A percentile compares a stretch with the other conserved stretches of the same genome.
These are phyloP conservation scores for Perilla frutescens DNA, from an alignment of 257 asterid genomes.

Conservation along the genomic window DNA sequence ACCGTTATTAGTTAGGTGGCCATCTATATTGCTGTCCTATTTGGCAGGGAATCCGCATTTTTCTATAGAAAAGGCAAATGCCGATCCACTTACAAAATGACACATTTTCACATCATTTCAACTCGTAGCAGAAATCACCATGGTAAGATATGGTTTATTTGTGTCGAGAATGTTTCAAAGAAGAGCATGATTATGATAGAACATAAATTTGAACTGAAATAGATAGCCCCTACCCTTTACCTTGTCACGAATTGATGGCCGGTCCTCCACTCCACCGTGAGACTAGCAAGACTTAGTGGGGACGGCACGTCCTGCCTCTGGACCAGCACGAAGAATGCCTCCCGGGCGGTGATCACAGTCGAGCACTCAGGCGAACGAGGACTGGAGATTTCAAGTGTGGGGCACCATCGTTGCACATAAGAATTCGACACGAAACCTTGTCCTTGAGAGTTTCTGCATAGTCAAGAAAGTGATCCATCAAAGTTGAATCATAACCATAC, in stretches of 20 bases:
- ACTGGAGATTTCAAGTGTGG: slow-evolving; percentile 17
- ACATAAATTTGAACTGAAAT: not conserved
- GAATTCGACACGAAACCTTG: slow-evolving; percentile 7
- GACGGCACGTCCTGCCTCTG: slow-evolving; percentile 24
- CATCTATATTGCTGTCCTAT: not conserved
- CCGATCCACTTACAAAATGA: not conserved
- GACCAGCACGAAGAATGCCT: slow-evolving; percentile 17
- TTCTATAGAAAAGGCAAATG: not conserved
- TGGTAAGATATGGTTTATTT: not conserved
- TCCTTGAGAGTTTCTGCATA: slow-evolving; percentile 9
- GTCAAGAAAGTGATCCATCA: slow-evolving; percentile 19
- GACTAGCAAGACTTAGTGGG: slow-evolving; percentile 22
- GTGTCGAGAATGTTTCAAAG: not conserved
- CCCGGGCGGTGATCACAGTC: slow-evolving; percentile 18
- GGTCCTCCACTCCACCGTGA: slow-evolving; percentile 22
- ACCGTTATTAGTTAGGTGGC: not conserved
- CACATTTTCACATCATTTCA: not conserved
- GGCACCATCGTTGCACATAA: not conserved
- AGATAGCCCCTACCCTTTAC: not conserved
- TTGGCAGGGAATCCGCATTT: not conserved
- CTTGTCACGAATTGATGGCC: not conserved
- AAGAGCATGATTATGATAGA: not conserved
- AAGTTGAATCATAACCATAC: slow-evolving; percentile 27
- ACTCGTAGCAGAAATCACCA: not conserved
- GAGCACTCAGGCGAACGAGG: slow-evolving; percentile 10